phyloP scores from a whole-genome alignment of 768 basidiomycete species.

The Auriscalpium vulgare region DNA sequence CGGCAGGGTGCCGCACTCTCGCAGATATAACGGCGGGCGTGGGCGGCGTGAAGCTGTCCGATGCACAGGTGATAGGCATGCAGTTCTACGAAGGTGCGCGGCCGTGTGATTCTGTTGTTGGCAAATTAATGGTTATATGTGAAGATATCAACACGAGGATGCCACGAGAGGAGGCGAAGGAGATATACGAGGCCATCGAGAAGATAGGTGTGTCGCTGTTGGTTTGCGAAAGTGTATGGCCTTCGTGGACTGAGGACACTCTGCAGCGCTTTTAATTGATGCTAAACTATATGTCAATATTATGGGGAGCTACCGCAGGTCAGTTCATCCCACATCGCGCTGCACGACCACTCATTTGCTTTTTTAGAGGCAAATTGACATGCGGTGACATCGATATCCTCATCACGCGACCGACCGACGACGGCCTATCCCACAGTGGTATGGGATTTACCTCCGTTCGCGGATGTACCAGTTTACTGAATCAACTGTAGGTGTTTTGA shows the following conservation, averaged over 20 bases:
- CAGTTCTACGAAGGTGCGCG: constrained; percentile 58
- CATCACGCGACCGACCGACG: constrained; percentile 65
- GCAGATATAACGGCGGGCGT: constrained; percentile 60
- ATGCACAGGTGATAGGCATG: constrained; percentile 60
- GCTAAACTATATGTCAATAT: constrained; percentile 67
- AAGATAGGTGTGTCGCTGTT: constrained; percentile 44
- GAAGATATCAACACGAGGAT: constrained; percentile 80
- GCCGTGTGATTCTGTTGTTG: background rate
- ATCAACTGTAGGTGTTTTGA: constrained; percentile 44
- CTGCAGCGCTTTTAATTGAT: constrained; percentile 62
- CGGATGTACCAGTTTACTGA: background rate
- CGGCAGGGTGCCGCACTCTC: constrained; percentile 67
- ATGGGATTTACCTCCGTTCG: constrained; percentile 5
- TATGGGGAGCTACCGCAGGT: constrained; percentile 89
- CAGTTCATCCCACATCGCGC: constrained; percentile 5
- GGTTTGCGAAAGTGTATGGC: too few relatives aligned
- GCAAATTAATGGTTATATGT: background rate
- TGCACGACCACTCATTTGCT: background rate
- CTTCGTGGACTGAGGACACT: background rate
- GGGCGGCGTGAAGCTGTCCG: constrained; percentile 50
- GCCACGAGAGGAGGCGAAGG: constrained; percentile 71
- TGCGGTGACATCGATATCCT: constrained; percentile 92
- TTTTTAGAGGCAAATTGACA: constrained; percentile 63
- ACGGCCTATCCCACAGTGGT: constrained; percentile 74
- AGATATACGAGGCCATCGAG: constrained; percentile 66